Evolutionary conservation across 169 alveolate genomes (phyloP).

Genomic region (Plasmodium adleri): DNA sequence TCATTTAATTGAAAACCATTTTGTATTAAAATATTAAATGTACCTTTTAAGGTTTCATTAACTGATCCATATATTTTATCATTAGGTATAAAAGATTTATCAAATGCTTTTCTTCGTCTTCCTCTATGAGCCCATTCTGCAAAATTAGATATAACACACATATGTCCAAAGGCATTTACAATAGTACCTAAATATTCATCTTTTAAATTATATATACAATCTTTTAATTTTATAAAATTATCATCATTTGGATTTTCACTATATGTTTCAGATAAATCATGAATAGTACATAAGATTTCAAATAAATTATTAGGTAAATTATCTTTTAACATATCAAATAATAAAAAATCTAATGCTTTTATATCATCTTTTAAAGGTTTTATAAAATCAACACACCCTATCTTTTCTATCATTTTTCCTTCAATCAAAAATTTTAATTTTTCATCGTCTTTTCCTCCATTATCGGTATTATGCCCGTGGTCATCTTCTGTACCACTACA

Average conservation of each 20-base stretch:
- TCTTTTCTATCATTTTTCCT: slow-evolving; percentile 64
- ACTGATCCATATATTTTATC: slow-evolving; percentile 72
- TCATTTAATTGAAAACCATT: slow-evolving; percentile 78
- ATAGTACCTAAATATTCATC: slow-evolving; percentile 73
- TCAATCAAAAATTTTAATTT: slow-evolving; percentile 52
- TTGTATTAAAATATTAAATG: slow-evolving; percentile 68
- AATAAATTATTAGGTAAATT: slow-evolving; percentile 56
- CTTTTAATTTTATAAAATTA: slow-evolving; percentile 39
- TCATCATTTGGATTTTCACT: slow-evolving; percentile 68
- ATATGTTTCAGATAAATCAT: slow-evolving; percentile 60
- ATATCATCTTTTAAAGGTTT: slow-evolving; percentile 74
- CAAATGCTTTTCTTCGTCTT: slow-evolving; percentile 81
- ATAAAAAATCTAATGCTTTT: slow-evolving; percentile 55
- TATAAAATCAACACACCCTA: slow-evolving; percentile 47
- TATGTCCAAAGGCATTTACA: slow-evolving; percentile 80
- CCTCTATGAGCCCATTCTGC: slow-evolving; percentile 86
- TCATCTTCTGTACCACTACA: slow-evolving; percentile 1
- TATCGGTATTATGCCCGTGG: neutral
- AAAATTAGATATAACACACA: slow-evolving; percentile 81
- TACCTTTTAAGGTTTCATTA: slow-evolving; percentile 74
- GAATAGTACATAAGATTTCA: slow-evolving; percentile 50
- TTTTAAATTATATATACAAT: slow-evolving; percentile 31
- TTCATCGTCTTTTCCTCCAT: slow-evolving; percentile 12
- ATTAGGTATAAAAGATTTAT: slow-evolving; percentile 66
- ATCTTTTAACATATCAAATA: slow-evolving; percentile 66